Conservation (phyloP, 306 rosid genomes). For the Cucumis hystrix region DNA sequence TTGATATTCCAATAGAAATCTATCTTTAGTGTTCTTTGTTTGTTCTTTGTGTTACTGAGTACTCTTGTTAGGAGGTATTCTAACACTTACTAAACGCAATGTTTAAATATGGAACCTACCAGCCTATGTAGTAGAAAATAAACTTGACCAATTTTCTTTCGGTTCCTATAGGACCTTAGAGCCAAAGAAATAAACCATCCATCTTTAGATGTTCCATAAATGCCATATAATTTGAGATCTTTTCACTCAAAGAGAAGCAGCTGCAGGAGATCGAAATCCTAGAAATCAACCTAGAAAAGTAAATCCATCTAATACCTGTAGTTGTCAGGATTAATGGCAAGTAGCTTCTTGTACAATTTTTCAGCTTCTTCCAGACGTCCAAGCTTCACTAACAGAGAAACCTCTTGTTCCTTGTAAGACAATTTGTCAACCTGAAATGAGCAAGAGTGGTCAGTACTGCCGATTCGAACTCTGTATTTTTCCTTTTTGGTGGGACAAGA, state of each 20-base stretch:
- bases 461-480: conserved; percentile 1
- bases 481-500: neutral
- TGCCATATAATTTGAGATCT: neutral
- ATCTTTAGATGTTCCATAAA: neutral
- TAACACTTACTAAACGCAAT: neutral
- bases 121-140: neutral
- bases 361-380: conserved; percentile 60
- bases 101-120: neutral
- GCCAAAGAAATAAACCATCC: neutral
- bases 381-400: conserved; percentile 80
- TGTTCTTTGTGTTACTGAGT: too few species aligned
- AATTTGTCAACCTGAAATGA: conserved; percentile 70
- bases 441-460: conserved; percentile 10
- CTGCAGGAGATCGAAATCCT: neutral
- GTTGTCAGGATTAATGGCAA: conserved; percentile 89
- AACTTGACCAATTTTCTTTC: neutral
- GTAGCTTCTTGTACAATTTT: conserved; percentile 50
- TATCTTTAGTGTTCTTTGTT: too few species aligned
- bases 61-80: too few species aligned
- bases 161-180: neutral
- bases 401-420: conserved; percentile 73
- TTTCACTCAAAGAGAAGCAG: neutral
- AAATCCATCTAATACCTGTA: conserved; percentile 42
- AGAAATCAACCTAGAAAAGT: neutral
- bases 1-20: too few species aligned